Conservation (phyloP, 1,284 basidiomycete genomes). For the Boletus albobrunnescens region DNA sequence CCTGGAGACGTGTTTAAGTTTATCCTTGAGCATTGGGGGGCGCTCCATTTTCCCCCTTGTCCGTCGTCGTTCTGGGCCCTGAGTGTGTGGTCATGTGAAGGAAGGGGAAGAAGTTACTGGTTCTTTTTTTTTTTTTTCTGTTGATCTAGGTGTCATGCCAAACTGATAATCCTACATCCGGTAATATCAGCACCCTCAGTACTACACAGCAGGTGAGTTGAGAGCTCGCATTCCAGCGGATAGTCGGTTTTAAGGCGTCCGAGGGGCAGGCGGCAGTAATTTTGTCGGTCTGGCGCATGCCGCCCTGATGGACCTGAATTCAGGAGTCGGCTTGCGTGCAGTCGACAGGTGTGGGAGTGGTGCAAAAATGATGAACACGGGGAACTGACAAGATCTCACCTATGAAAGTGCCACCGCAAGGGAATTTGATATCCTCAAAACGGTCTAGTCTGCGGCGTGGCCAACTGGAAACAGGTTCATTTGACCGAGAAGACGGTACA, state of each 20-base stretch:
- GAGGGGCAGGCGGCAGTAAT: not conserved
- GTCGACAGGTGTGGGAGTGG: slow-evolving; percentile 21
- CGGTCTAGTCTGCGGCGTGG: slow-evolving; percentile 18
- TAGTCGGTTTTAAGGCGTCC: slow-evolving; percentile 4
- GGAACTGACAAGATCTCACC: slow-evolving; percentile 8
- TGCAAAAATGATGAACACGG: slow-evolving; percentile 7
- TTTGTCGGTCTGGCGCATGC: not conserved
- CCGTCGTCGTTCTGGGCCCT: not conserved
- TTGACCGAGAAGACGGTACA: slow-evolving; percentile 1
- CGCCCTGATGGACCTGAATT: not conserved
- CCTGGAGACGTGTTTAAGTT: not conserved
- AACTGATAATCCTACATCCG: not conserved
- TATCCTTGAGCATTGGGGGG: not conserved
- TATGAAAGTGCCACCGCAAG: not conserved
- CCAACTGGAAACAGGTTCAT: slow-evolving; percentile 1
- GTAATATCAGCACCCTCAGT: not conserved
- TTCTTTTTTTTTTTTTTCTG: not conserved
- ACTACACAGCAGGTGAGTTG: not conserved
- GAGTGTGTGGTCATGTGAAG: not conserved
- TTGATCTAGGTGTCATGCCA: not conserved
- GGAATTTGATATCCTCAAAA: slow-evolving; percentile 14
- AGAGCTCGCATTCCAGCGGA: not conserved
- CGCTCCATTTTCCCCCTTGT: too few species aligned
- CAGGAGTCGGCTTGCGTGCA: not conserved
- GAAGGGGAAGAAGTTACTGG: not conserved